phyloP scores from a whole-genome alignment of 2,329 filamentous ascomycete genomes.

The Cytospora leucostoma region DNA sequence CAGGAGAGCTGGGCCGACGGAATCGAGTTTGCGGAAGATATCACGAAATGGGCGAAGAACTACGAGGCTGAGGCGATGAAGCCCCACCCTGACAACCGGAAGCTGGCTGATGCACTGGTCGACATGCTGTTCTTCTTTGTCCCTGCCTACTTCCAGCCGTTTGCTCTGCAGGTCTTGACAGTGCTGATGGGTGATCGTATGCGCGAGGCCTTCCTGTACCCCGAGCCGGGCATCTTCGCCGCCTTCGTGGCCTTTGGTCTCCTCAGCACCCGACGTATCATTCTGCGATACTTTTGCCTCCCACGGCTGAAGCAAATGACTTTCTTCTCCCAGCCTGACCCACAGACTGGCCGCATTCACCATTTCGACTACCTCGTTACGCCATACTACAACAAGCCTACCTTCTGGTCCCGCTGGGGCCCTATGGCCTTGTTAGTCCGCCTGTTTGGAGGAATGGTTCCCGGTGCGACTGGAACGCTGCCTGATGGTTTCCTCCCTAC shows the following conservation, averaged over 20 bases:
- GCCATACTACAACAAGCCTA: conserved; percentile 65
- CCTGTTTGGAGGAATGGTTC: conserved; percentile 47
- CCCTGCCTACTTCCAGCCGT: conserved; percentile 46
- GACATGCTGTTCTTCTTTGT: conserved; percentile 60
- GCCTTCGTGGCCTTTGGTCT: conserved; percentile 46
- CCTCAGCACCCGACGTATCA: conserved; percentile 54
- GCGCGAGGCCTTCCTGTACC: conserved; percentile 65
- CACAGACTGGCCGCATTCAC: conserved; percentile 54
- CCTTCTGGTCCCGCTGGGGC: conserved; percentile 63
- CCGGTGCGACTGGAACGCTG: conserved; percentile 36
- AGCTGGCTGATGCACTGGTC: conserved; percentile 60
- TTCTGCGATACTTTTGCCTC: conserved; percentile 59
- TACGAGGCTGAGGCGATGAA: conserved; percentile 65
- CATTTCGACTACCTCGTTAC: conserved; percentile 57
- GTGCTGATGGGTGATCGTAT: conserved; percentile 66
- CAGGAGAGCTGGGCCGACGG: conserved; percentile 49
- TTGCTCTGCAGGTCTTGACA: conserved; percentile 53
- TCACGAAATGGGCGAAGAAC: conserved; percentile 48
- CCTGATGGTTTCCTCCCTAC: neutral
- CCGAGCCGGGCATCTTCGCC: conserved; percentile 44
- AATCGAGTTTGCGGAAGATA: conserved; percentile 53
- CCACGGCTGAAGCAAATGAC: conserved; percentile 53
- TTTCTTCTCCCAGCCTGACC: conserved; percentile 51
- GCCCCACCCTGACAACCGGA: conserved; percentile 49
- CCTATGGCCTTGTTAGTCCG: conserved; percentile 53